Conservation (phyloP, 257 asterid genomes). For the Agastache rugosa region DNA sequence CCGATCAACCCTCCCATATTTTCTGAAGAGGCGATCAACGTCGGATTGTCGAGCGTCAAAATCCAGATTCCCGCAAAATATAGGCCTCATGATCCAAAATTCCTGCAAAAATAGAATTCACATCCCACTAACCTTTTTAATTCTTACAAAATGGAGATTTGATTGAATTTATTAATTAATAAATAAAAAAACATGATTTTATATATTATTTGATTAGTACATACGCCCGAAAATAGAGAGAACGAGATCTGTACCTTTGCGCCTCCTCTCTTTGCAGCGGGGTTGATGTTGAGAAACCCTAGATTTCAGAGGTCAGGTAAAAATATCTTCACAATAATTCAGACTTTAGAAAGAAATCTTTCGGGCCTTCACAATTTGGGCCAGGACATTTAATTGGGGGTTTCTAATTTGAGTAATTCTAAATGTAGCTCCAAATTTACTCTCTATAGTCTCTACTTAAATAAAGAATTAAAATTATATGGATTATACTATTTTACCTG, state of each 20-base stretch:
- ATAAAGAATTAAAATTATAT: too few relatives aligned
- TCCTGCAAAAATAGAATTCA: slow-evolving; percentile 34
- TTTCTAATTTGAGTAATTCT: too few relatives aligned
- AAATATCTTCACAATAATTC: neutral
- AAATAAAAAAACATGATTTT: neutral
- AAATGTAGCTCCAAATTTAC: too few relatives aligned
- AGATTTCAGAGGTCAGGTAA: neutral
- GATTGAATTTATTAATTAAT: neutral
- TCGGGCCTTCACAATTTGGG: slow-evolving; percentile 24
- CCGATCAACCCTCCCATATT: slow-evolving; percentile 91
- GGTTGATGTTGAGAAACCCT: slow-evolving; percentile 32
- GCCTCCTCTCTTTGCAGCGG: neutral
- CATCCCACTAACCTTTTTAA: neutral
- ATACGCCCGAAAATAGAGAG: slow-evolving; percentile 6
- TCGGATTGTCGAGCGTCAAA: slow-evolving; percentile 81
- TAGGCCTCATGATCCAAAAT: slow-evolving; percentile 59
- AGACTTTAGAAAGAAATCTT: neutral
- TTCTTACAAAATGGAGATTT: neutral
- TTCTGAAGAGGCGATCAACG: slow-evolving; percentile 81
- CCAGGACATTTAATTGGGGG: neutral
- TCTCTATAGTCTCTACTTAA: too few relatives aligned
- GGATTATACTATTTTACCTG: too few relatives aligned
- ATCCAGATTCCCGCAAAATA: slow-evolving; percentile 92
- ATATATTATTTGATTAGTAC: neutral
- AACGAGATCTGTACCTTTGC: slow-evolving; percentile 10